phyloP scores from a whole-genome alignment of 106 monocot genomes.

The Apostasia shenzhenica region DNA sequence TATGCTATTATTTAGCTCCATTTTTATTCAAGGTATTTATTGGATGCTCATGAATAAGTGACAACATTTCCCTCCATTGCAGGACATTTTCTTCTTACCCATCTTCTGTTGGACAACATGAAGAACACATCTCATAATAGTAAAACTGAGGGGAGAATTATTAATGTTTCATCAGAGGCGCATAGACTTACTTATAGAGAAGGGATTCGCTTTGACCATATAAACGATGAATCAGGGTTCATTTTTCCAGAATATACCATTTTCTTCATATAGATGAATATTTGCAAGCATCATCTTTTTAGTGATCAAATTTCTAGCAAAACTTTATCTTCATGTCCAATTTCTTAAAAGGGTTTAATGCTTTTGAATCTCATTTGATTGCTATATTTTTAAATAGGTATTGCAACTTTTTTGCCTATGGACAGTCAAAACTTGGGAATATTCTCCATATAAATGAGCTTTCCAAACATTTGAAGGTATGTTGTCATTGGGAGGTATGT shows the following conservation, averaged over 20 bases:
- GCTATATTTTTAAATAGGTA: constrained; percentile 20
- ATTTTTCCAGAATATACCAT: too few relatives aligned
- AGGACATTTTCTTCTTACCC: constrained; percentile 70
- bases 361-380: too few relatives aligned
- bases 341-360: too few relatives aligned
- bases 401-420: constrained; percentile 32
- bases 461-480: constrained; percentile 41
- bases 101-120: constrained; percentile 61
- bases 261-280: too few relatives aligned
- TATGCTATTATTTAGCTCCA: too few relatives aligned
- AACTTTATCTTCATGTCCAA: too few relatives aligned
- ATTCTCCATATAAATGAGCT: constrained; percentile 56
- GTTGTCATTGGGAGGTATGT: neutral
- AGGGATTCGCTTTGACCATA: constrained; percentile 74
- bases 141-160: constrained; percentile 50
- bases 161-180: constrained; percentile 65
- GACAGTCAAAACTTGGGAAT: constrained; percentile 77
- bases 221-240: constrained; percentile 48
- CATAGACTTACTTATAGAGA: constrained; percentile 44
- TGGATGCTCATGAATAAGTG: too few relatives aligned
- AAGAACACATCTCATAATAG: constrained; percentile 23
- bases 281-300: too few relatives aligned
- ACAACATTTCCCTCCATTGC: neutral
- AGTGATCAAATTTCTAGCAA: too few relatives aligned
- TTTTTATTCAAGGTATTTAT: too few relatives aligned